Conservation (phyloP, 805 yeast genomes). For the Hanseniaspora taiwanica region DNA sequence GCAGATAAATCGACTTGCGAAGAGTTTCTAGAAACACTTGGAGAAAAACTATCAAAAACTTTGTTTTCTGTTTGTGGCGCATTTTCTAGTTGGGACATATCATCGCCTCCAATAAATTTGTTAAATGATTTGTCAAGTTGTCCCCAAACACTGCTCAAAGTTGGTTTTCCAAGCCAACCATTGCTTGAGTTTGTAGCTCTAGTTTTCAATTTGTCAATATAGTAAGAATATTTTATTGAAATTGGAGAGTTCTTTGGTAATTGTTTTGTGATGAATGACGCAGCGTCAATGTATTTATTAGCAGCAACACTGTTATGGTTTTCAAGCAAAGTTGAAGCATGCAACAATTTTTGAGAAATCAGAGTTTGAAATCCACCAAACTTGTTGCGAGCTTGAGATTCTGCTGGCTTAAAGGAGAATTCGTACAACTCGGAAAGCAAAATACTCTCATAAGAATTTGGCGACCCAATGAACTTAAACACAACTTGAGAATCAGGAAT, state of each 20-base stretch:
- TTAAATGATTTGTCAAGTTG: slow-evolving; percentile 69
- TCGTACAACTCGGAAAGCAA: slow-evolving; percentile 64
- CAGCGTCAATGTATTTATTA: slow-evolving; percentile 45
- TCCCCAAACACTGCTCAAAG: slow-evolving; percentile 78
- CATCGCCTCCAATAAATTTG: slow-evolving; percentile 63
- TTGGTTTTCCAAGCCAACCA: slow-evolving; percentile 73
- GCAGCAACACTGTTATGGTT: slow-evolving; percentile 45
- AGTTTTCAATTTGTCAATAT: slow-evolving; percentile 28
- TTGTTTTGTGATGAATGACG: slow-evolving; percentile 28
- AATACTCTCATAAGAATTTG: slow-evolving; percentile 29
- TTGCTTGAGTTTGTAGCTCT: slow-evolving; percentile 38
- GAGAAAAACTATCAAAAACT: slow-evolving; percentile 60
- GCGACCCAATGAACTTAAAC: slow-evolving; percentile 30
- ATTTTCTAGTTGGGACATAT: slow-evolving; percentile 25
- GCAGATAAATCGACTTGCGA: slow-evolving; percentile 27
- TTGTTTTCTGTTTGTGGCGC: slow-evolving; percentile 24
- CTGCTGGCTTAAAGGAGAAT: slow-evolving; percentile 27
- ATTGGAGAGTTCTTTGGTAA: slow-evolving; percentile 25
- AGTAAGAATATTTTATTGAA: slow-evolving; percentile 22
- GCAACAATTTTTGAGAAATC: slow-evolving; percentile 46
- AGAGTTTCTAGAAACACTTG: slow-evolving; percentile 47
- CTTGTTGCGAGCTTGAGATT: slow-evolving; percentile 14
- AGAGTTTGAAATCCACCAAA: slow-evolving; percentile 36
- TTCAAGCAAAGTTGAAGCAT: slow-evolving; percentile 61
- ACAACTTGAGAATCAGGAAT: slow-evolving; percentile 19